Evolutionary conservation across 192 early-diverging fungal genomes (phyloP), one percentile per base, ranked within the genome.

Genomic region (Chytriomyces confervae): DNA sequence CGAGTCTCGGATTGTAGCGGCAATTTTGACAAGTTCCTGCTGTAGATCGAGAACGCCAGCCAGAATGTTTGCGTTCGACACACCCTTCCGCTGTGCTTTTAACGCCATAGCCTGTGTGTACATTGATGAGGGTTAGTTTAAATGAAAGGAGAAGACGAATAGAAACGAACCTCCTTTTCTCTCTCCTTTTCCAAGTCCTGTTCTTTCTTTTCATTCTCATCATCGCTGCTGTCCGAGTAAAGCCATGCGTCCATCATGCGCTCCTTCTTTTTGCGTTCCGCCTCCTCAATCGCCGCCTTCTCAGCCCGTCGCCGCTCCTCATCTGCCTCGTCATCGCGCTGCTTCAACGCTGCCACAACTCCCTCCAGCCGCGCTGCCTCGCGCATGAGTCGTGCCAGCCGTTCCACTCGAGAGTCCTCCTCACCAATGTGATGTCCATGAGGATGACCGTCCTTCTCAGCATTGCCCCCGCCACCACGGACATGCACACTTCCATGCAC

Each of bases 191-290:
- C 11, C 29, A 47, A n/a, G 13, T 29, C 8, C 48, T 10, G 2
- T 9, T 44, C 43, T 43, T 74, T 23, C 16, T 63, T 74, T 27
- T 74, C 61, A 10, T 62, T 61, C 44, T 74, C 72, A 6, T 74
- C 72, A 6, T 74, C 72, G 45, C 45, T 47, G 16, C 16, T 23
- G 18, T 74, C 72, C 61, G 50, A 62, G 61, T 74, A 49, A 43
- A 74, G 45, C 72, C 72, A 74, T 7, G 61, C 72, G 44, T 74
- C 72, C 43, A 74, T 29, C 44, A 48, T n/a, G 7, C 46, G 8
- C 46, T 74, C 72, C n/a, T 45, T 57, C 36, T 48, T 29, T 11
- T 10, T n/a, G 6, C 61, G 72, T 48, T 74, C 72, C 2, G 24
- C 9, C n/a, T 61, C 72, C 24, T 43, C 6, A 7, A 47, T 44